Conservation (phyloP, 1,139 yeast species). For the Geotrichum klebahnii region DNA sequence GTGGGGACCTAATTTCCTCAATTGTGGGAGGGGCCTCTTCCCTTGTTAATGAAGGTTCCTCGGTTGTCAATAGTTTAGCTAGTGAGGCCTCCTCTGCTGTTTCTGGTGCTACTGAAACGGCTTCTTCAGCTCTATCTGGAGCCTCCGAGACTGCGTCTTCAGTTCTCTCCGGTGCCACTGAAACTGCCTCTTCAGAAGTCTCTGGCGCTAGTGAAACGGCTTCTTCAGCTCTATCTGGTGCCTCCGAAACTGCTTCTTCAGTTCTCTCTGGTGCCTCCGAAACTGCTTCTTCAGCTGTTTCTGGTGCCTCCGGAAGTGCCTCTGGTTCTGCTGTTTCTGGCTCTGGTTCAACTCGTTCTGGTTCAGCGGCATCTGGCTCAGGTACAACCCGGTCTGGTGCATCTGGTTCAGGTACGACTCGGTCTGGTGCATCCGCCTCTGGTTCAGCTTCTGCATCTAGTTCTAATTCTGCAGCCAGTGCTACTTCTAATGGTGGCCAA, state of each 20-base stretch:
- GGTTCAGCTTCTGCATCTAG: constrained; percentile 2
- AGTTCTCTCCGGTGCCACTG: neutral
- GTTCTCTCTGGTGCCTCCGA: neutral
- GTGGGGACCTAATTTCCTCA: neutral
- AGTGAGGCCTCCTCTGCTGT: constrained; percentile 3
- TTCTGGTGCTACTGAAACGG: neutral
- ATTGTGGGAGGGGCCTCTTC: constrained; percentile 1
- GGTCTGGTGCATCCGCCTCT: too few relatives aligned
- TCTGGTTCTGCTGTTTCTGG: constrained; percentile 4
- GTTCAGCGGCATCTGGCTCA: constrained; percentile 3
- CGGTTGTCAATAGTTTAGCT: constrained; percentile 3
- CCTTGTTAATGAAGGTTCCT: constrained; percentile 3
- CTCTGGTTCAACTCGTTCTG: neutral
- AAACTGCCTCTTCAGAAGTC: neutral
- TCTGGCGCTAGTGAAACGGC: neutral
- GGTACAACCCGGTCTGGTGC: constrained; percentile 1
- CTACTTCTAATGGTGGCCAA: neutral
- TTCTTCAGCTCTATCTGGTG: neutral
- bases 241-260: neutral
- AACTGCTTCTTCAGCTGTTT: neutral
- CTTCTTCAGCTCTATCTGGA: neutral
- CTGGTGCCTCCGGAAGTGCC: constrained; percentile 2
- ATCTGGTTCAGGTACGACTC: neutral
- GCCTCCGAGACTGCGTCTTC: neutral
- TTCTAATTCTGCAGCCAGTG: neutral